phyloP scores from a whole-genome alignment of 1,139 yeast species.

The Lizanozyma gosingica region DNA sequence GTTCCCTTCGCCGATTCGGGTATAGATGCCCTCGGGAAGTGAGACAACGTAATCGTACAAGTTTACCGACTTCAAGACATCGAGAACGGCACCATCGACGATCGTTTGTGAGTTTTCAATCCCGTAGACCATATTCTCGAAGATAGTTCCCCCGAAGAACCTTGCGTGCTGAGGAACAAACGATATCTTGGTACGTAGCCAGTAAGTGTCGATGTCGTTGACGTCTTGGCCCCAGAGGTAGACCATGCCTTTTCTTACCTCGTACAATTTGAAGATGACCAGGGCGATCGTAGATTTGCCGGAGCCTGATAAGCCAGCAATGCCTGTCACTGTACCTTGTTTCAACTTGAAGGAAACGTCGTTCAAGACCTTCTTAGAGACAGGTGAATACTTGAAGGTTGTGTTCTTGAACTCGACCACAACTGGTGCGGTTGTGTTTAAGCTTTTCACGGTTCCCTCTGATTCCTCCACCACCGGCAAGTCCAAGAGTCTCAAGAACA shows the following conservation, averaged over 20 bases:
- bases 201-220: slow-evolving; percentile 31
- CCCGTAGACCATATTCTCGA: slow-evolving; percentile 63
- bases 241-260: slow-evolving; percentile 23
- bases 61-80: slow-evolving; percentile 36
- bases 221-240: slow-evolving; percentile 34
- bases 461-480: slow-evolving; percentile 14
- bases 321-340: slow-evolving; percentile 45
- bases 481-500: slow-evolving; percentile 38
- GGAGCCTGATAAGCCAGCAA: slow-evolving; percentile 71
- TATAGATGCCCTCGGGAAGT: slow-evolving; percentile 48
- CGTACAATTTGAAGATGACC: slow-evolving; percentile 45
- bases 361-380: slow-evolving; percentile 19
- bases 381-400: not conserved
- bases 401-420: not conserved
- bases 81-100: slow-evolving; percentile 27
- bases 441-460: slow-evolving; percentile 21
- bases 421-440: slow-evolving; percentile 9
- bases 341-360: slow-evolving; percentile 31
- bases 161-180: slow-evolving; percentile 62
- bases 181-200: slow-evolving; percentile 45
- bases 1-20: slow-evolving; percentile 45
- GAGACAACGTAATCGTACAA: slow-evolving; percentile 42
- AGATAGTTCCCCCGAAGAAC: slow-evolving; percentile 58
- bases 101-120: slow-evolving; percentile 17
- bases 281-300: slow-evolving; percentile 68